These are phyloP conservation scores for Plasmodium falciparum DNA, from an alignment of 169 alveolate species.

Conservation along the genomic window DNA sequence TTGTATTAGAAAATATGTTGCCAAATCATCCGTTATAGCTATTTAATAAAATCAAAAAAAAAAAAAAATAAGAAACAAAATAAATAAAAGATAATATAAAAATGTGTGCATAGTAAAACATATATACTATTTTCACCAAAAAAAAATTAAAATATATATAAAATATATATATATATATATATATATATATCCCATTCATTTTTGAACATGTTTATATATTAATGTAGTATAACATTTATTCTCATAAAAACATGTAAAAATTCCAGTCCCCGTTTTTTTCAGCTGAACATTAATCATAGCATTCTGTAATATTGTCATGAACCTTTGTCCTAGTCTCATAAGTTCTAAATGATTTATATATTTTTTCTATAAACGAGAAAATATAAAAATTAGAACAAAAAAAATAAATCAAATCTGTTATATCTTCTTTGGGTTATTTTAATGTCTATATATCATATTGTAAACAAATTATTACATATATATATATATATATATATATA, in stretches of 20 bases:
- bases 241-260: constrained; percentile 49
- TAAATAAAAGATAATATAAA: not conserved
- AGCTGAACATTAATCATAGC: constrained; percentile 62
- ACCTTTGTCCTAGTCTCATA: constrained; percentile 51
- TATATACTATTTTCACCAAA: no score
- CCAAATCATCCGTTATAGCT: constrained; percentile 59
- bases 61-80: no score
- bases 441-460: no score
- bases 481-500: not conserved
- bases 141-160: no score
- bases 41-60: not conserved
- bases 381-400: constrained; percentile 2
- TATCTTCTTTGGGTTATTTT: no score
- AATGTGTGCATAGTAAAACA: no score
- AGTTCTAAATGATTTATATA: constrained; percentile 12
- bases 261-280: constrained; percentile 43
- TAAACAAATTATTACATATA: not conserved
- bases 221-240: constrained; percentile 33
- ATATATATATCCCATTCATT: not conserved
- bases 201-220: not conserved
- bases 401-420: no score
- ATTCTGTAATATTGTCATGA: constrained; percentile 43
- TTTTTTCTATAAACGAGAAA: constrained; percentile 7
- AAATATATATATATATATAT: no score
- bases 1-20: constrained; percentile 39